Conservation (phyloP, 73 alveolate species). For the Paramecium pentaurelia region DNA sequence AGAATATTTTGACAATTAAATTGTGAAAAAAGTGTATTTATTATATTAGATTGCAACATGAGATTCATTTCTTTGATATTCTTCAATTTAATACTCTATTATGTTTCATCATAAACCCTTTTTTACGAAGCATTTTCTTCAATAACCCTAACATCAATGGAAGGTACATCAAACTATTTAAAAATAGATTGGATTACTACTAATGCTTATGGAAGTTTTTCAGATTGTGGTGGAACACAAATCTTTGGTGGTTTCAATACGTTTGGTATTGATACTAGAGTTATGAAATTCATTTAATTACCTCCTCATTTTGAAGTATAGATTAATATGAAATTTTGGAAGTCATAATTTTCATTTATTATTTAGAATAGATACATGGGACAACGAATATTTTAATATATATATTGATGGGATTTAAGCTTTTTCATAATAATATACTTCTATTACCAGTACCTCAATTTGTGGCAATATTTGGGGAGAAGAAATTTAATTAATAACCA, state of each 20-base stretch:
- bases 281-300: neutral
- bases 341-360: neutral
- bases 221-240: neutral
- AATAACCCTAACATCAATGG: no score
- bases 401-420: neutral
- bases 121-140: neutral
- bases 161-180: neutral
- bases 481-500: neutral
- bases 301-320: neutral
- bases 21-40: neutral
- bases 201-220: neutral
- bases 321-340: neutral
- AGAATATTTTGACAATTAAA: neutral
- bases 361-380: neutral
- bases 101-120: neutral
- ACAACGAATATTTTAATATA: neutral
- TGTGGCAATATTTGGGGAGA: neutral
- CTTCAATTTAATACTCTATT: neutral
- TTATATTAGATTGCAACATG: neutral
- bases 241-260: neutral
- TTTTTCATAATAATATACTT: neutral
- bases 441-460: neutral
- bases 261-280: neutral
- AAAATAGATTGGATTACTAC: neutral
- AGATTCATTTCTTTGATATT: neutral